A percentile compares a stretch with the other conserved stretches of the same genome.
Conservation (phyloP, 805 yeast genomes). For the Yarrowia osloensis region DNA sequence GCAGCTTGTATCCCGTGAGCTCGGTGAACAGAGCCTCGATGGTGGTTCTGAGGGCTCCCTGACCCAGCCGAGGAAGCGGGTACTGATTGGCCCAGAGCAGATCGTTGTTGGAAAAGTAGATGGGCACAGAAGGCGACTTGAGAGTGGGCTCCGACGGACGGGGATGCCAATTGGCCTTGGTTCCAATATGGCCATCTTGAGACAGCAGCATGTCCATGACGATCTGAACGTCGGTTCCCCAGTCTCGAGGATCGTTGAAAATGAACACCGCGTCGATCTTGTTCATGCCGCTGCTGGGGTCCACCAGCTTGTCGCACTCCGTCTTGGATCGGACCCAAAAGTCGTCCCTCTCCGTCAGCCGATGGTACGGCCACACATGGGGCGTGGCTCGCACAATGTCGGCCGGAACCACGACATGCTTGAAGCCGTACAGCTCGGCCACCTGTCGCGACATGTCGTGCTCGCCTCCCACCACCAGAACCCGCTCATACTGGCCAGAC, state of each 20-base stretch:
- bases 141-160: slow-evolving; percentile 23
- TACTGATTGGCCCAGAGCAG: slow-evolving; percentile 87
- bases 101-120: slow-evolving; percentile 80
- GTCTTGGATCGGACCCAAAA: slow-evolving; percentile 46
- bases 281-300: slow-evolving; percentile 28
- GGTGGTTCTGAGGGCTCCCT: slow-evolving; percentile 77
- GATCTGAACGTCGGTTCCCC: slow-evolving; percentile 82
- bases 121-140: slow-evolving; percentile 61
- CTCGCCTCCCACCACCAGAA: slow-evolving; percentile 83
- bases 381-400: slow-evolving; percentile 64
- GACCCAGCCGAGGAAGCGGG: slow-evolving; percentile 78
- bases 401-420: slow-evolving; percentile 68
- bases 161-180: slow-evolving; percentile 46
- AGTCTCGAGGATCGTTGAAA: slow-evolving; percentile 86
- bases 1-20: slow-evolving; percentile 54
- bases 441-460: slow-evolving; percentile 68
- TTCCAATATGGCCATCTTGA: slow-evolving; percentile 63
- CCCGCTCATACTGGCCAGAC: slow-evolving; percentile 55
- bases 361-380: slow-evolving; percentile 68
- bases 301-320: slow-evolving; percentile 33
- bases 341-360: slow-evolving; percentile 48
- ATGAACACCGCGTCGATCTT: slow-evolving; percentile 77
- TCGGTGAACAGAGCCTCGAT: slow-evolving; percentile 61
- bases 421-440: slow-evolving; percentile 75
- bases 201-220: slow-evolving; percentile 70